Evolutionary conservation across 352 stramenopile species (phyloP).

Genomic region (Phytophthora pseudosyringae): DNA sequence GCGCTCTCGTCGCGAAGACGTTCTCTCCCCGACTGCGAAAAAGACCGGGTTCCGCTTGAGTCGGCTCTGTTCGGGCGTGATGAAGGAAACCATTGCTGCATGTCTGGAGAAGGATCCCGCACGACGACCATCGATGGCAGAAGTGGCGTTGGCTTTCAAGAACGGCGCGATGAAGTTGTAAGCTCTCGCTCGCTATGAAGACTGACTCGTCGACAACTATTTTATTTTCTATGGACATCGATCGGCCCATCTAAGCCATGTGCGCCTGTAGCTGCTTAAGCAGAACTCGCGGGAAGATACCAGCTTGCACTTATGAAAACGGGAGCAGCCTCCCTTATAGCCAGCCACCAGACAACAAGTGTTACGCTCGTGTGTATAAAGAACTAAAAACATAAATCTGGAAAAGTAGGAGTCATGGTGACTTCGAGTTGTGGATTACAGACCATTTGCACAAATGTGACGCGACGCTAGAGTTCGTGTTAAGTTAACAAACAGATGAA

Average conservation of each 20-base stretch:
- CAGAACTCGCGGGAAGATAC: constrained; percentile 1
- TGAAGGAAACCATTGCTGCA: constrained; percentile 69
- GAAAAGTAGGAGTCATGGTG: too few species aligned
- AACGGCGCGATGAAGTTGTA: constrained; percentile 66
- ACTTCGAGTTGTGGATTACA: too few species aligned
- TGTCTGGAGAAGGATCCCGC: constrained; percentile 65
- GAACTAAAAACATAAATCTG: neutral
- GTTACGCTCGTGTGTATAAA: constrained; percentile 12
- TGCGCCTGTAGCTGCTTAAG: constrained; percentile 14
- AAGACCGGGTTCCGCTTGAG: constrained; percentile 66
- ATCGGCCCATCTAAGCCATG: neutral
- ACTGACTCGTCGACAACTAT: constrained; percentile 8
- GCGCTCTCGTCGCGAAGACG: constrained; percentile 27
- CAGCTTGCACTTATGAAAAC: constrained; percentile 14
- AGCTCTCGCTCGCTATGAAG: constrained; percentile 1
- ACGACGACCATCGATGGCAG: constrained; percentile 62
- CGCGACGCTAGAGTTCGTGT: neutral
- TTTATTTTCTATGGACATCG: constrained; percentile 19
- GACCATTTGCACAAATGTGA: neutral
- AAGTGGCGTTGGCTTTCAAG: constrained; percentile 66
- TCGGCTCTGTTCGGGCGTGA: constrained; percentile 59
- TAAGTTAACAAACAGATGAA: neutral
- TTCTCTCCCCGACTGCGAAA: constrained; percentile 44
- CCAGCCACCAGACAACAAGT: neutral
- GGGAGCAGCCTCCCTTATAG: neutral